Conservation (phyloP, 208 protist genomes). For the Wallacemonas sp. region DNA sequence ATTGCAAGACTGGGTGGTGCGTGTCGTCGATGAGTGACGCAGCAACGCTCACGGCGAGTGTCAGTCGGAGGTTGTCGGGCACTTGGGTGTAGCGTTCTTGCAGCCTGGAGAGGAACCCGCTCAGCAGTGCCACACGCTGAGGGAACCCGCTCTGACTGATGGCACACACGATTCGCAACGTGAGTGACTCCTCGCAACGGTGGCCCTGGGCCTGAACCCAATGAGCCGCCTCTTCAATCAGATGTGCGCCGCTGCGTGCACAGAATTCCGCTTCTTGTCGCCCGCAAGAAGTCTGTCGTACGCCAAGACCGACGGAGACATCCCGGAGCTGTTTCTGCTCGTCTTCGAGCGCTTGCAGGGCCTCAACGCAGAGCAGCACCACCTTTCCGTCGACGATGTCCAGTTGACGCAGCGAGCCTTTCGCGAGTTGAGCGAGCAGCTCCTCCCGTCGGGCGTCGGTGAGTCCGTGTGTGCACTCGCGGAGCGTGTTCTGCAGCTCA, state of each 20-base stretch:
- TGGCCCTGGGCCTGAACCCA: neutral
- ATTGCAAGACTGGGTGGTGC: neutral
- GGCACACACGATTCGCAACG: neutral
- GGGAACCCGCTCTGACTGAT: neutral
- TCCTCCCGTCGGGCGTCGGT: neutral
- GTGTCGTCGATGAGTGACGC: neutral
- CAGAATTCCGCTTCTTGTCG: neutral
- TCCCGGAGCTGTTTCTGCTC: neutral
- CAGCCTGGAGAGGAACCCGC: neutral
- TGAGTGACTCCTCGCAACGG: neutral
- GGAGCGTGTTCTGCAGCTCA: slow-evolving; percentile 13
- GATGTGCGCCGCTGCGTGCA: neutral
- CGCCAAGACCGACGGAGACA: no score
- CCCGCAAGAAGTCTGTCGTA: no score
- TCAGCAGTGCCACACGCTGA: neutral
- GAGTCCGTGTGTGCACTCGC: slow-evolving; percentile 1
- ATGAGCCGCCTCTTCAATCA: neutral
- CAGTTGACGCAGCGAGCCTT: neutral
- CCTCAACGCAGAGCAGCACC: neutral
- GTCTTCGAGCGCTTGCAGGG: neutral
- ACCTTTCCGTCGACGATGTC: neutral
- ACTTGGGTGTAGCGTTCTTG: neutral
- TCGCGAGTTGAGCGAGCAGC: slow-evolving; percentile 9
- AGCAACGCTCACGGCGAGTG: neutral
- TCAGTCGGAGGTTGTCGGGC: neutral